A percentile compares a stretch with the other conserved stretches of the same genome.
Conservation (phyloP, 768 basidiomycete species). For the Peribolospora kevripleyi region DNA sequence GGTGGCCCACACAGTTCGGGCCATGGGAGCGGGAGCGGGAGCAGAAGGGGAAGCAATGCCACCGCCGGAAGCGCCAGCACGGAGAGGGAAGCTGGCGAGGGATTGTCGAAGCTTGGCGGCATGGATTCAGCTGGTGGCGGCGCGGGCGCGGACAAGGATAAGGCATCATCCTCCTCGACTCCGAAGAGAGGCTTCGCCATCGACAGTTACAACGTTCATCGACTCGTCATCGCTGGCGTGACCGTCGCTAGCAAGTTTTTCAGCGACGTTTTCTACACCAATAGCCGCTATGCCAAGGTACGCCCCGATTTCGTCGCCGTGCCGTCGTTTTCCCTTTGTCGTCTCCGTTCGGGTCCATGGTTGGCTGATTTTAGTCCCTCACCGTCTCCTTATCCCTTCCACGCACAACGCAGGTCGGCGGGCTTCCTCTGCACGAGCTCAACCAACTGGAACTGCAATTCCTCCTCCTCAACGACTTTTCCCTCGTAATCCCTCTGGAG, state of each 20-base stretch:
- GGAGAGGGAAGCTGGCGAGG: too few relatives aligned
- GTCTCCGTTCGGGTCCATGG: background rate
- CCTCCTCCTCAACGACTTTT: constrained; percentile 82
- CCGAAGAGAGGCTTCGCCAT: constrained; percentile 41
- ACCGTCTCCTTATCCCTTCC: background rate
- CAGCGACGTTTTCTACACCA: constrained; percentile 95
- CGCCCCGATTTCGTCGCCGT: constrained; percentile 12
- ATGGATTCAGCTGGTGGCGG: constrained; percentile 6
- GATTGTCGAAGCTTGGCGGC: too few relatives aligned
- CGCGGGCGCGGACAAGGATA: constrained; percentile 27
- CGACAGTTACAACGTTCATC: constrained; percentile 89
- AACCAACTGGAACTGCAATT: constrained; percentile 97
- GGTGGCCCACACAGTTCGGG: constrained; percentile 3
- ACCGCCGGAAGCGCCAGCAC: background rate
- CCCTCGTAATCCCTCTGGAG: constrained; percentile 55
- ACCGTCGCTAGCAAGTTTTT: constrained; percentile 99
- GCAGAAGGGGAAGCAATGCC: background rate
- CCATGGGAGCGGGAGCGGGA: background rate
- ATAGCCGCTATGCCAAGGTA: constrained; percentile 93
- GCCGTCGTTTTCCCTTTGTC: background rate
- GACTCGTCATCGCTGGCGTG: constrained; percentile 88
- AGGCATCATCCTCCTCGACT: background rate
- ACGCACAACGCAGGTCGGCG: constrained; percentile 45
- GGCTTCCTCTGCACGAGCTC: constrained; percentile 69
- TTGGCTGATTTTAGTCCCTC: background rate